These are phyloP conservation scores for Pseudevernia furfuracea DNA, from an alignment of 495 filamentous ascomycete species.

Conservation along the genomic window DNA sequence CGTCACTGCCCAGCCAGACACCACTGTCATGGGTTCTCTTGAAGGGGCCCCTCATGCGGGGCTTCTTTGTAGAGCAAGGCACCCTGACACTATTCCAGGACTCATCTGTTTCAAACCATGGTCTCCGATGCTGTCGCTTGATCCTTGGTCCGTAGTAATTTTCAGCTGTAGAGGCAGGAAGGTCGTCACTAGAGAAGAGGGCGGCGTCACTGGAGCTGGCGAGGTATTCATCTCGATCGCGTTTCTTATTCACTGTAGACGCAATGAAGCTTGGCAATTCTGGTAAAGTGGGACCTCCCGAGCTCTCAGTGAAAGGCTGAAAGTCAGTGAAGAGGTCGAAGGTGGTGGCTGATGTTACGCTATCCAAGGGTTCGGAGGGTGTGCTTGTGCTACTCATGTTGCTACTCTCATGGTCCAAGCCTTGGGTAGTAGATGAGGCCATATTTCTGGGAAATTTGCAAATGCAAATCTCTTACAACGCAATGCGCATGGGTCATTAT, in stretches of 20 bases:
- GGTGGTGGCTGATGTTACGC: neutral
- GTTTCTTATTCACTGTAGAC: constrained; percentile 3
- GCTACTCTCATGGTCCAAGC: neutral
- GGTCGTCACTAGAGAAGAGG: constrained; percentile 72
- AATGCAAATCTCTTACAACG: neutral
- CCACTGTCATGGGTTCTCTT: constrained; percentile 68
- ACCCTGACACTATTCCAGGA: constrained; percentile 12
- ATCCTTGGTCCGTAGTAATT: constrained; percentile 49
- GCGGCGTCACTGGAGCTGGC: constrained; percentile 60
- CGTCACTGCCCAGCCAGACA: constrained; percentile 71
- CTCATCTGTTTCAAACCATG: constrained; percentile 58
- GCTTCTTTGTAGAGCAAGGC: constrained; percentile 32
- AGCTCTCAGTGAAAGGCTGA: neutral
- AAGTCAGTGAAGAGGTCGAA: neutral
- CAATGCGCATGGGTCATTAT: neutral
- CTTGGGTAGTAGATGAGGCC: neutral
- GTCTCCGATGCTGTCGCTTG: constrained; percentile 59
- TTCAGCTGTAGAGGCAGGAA: constrained; percentile 58
- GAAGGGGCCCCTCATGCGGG: constrained; percentile 49
- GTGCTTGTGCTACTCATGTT: neutral
- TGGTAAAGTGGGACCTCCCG: neutral
- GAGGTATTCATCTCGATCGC: constrained; percentile 10
- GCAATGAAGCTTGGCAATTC: neutral
- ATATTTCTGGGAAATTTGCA: neutral
- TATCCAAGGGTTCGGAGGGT: neutral